Evolutionary conservation across 2,329 filamentous ascomycete species (phyloP).

Genomic region (Aureobasidium sp.): DNA sequence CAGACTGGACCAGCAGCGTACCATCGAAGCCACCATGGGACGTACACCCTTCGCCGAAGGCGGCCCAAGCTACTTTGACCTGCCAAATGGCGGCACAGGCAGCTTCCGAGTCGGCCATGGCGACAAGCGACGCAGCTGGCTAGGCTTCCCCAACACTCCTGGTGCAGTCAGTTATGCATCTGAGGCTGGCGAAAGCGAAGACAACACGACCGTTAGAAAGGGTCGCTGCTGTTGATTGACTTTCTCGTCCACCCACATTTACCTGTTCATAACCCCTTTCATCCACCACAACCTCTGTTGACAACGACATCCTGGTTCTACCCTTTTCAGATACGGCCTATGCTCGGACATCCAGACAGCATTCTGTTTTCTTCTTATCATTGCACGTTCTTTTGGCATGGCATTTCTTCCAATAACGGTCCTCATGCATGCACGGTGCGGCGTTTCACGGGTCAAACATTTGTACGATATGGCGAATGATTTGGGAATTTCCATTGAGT

Average conservation of each 20-base stretch:
- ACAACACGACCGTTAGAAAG: background rate
- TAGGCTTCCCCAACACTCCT: conserved; percentile 33
- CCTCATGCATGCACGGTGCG: background rate
- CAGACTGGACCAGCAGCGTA: conserved; percentile 42
- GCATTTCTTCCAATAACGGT: background rate
- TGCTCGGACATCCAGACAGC: no score
- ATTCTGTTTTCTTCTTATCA: background rate
- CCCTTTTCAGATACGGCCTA: background rate
- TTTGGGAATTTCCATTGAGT: background rate
- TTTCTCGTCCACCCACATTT: background rate
- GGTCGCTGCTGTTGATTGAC: conserved; percentile 1
- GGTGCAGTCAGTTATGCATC: conserved; percentile 6
- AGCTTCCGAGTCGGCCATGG: conserved; percentile 52
- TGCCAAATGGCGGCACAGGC: conserved; percentile 39
- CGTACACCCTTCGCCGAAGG: conserved; percentile 35
- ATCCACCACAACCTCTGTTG: background rate
- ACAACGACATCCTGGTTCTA: background rate
- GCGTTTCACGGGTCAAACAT: background rate
- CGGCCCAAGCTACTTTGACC: conserved; percentile 37
- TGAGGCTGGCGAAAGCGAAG: background rate
- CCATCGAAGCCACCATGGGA: conserved; percentile 34
- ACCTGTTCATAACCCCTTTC: background rate
- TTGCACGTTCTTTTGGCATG: background rate
- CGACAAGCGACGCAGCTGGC: conserved; percentile 59
- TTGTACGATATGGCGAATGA: conserved; percentile 2